These are phyloP conservation scores for Xylaria sp. DNA, from an alignment of 2,329 filamentous ascomycete species.

Conservation along the genomic window DNA sequence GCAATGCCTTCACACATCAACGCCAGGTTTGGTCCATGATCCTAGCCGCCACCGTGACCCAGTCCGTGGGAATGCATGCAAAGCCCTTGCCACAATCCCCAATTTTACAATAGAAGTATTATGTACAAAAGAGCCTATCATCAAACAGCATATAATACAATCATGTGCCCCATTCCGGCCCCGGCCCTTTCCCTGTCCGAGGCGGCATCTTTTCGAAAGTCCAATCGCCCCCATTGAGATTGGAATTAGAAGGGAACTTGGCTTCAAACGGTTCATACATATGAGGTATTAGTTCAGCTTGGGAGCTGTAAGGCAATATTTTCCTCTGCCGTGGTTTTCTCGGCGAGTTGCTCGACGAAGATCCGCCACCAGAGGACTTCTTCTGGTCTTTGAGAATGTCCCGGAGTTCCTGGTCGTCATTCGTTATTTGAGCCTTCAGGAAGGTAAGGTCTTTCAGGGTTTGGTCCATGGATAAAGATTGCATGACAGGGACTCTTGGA, in stretches of 20 bases:
- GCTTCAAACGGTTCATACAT: conserved; percentile 54
- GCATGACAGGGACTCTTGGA: conserved; percentile 82
- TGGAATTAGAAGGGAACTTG: conserved; percentile 46
- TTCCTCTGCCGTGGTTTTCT: conserved; percentile 43
- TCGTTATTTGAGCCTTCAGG: conserved; percentile 85
- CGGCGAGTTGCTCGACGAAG: conserved; percentile 10
- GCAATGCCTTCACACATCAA: conserved; percentile 12
- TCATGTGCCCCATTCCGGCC: conserved; percentile 3
- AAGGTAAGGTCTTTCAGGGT: conserved; percentile 66
- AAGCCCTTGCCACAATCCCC: conserved; percentile 5
- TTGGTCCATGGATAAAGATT: conserved; percentile 65
- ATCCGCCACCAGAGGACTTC: conserved; percentile 47
- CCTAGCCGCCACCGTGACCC: not conserved
- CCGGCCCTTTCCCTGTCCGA: conserved; percentile 15
- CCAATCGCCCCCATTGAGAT: conserved; percentile 36
- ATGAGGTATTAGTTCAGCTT: conserved; percentile 52
- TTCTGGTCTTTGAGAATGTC: conserved; percentile 73
- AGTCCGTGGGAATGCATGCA: conserved; percentile 15
- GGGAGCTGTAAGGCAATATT: conserved; percentile 52
- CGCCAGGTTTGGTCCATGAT: conserved; percentile 17
- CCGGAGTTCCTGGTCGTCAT: conserved; percentile 76
- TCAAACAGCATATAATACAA: conserved; percentile 25
- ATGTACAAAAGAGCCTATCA: conserved; percentile 20
- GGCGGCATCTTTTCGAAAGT: conserved; percentile 45
- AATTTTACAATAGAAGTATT: conserved; percentile 12